Percentiles rank a stretch among this genome's conserved stretches.
Evolutionary conservation across 1,284 basidiomycete genomes (phyloP).

Genomic region (Ustilago loliicola): DNA sequence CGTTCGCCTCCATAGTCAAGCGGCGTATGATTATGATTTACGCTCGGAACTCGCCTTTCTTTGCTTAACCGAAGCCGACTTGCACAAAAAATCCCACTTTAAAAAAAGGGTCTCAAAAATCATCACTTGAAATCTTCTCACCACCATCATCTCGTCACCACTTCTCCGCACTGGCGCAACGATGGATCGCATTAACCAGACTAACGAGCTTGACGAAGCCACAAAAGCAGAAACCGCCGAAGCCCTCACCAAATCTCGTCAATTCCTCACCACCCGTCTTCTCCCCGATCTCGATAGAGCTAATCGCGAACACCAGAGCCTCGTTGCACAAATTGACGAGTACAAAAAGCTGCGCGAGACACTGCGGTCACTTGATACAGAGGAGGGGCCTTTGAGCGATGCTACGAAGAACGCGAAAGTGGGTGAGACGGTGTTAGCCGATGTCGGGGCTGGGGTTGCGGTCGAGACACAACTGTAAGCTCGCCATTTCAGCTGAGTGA

Average conservation of each 20-base stretch:
- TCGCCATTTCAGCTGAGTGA: not conserved
- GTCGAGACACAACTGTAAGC: conserved; percentile 31
- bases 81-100: not conserved
- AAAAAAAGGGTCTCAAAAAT: conserved; percentile 16
- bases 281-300: conserved; percentile 50
- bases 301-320: conserved; percentile 33
- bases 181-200: conserved; percentile 40
- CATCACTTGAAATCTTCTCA: not conserved
- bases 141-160: conserved; percentile 2
- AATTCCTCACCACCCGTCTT: conserved; percentile 44
- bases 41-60: conserved; percentile 8
- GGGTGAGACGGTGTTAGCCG: conserved; percentile 20
- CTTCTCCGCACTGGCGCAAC: not conserved
- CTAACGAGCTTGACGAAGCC: conserved; percentile 42
- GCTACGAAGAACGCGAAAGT: not conserved
- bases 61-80: conserved; percentile 22
- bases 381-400: conserved; percentile 9
- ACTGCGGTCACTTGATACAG: conserved; percentile 29
- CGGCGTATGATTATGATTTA: conserved; percentile 2
- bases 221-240: conserved; percentile 45
- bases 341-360: conserved; percentile 41
- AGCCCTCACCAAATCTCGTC: conserved; percentile 41
- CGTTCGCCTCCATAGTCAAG: too few species aligned
- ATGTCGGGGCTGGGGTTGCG: conserved; percentile 37
- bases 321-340: conserved; percentile 43